These are phyloP conservation scores for Boletus tomentosulus DNA, from an alignment of 768 basidiomycete genomes.

Conservation along the genomic window DNA sequence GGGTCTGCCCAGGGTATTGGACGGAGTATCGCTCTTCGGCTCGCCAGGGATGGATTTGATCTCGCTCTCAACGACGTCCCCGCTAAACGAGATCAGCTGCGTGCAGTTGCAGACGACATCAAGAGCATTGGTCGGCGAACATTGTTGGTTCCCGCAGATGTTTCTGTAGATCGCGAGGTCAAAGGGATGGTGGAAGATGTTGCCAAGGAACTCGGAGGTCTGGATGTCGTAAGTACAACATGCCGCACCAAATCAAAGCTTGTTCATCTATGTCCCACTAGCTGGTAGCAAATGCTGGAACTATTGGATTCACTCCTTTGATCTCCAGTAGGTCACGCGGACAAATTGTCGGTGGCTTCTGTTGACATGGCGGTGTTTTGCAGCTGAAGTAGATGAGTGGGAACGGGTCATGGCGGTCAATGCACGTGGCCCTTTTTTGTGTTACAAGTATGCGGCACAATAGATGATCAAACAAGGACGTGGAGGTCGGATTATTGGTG, in stretches of 20 bases:
- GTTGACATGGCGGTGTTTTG: neutral
- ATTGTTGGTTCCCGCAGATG: constrained; percentile 32
- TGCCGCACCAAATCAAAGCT: neutral
- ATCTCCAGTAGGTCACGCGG: neutral
- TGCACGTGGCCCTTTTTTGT: constrained; percentile 32
- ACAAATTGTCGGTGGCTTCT: neutral
- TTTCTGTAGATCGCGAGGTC: constrained; percentile 40
- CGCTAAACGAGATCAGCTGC: constrained; percentile 10
- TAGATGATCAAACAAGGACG: constrained; percentile 39
- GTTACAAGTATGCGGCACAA: constrained; percentile 37
- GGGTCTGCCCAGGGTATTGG: constrained; percentile 32
- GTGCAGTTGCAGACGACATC: constrained; percentile 9
- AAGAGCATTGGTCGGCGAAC: constrained; percentile 12
- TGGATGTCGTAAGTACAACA: constrained; percentile 41
- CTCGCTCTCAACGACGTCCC: constrained; percentile 28
- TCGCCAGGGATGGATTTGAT: constrained; percentile 23
- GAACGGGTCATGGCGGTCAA: constrained; percentile 40
- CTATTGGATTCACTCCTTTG: neutral
- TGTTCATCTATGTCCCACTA: neutral
- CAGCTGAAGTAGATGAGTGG: constrained; percentile 35
- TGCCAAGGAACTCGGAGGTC: constrained; percentile 32
- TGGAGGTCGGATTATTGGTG: constrained; percentile 39
- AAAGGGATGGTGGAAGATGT: constrained; percentile 34
- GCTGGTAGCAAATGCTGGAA: constrained; percentile 19
- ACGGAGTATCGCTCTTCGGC: constrained; percentile 14